Conservation (phyloP, 345 rosid species). For the Gynandropsis gynandra region DNA sequence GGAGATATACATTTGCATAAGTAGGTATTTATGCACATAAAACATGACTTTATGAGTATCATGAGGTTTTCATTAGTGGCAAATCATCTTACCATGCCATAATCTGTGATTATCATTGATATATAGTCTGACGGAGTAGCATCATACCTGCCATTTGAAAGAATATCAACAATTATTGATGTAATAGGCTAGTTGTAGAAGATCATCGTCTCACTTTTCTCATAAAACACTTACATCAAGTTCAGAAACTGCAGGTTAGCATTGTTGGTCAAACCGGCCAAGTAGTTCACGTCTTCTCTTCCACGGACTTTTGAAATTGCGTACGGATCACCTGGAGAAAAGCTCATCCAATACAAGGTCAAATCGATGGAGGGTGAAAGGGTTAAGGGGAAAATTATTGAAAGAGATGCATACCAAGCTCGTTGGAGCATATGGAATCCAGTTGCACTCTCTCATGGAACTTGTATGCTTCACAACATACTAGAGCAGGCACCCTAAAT, state of each 20-base stretch:
- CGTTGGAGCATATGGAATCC: slow-evolving; percentile 92
- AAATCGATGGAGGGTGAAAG: neutral
- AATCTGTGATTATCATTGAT: slow-evolving; percentile 85
- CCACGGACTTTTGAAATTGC: slow-evolving; percentile 63
- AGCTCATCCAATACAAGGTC: slow-evolving; percentile 7
- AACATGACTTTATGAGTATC: neutral
- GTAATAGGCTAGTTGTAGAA: slow-evolving; percentile 12
- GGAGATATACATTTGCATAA: neutral
- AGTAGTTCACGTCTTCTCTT: slow-evolving; percentile 53
- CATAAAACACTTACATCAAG: slow-evolving; percentile 45
- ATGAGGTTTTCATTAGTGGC: neutral
- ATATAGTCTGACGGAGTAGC: slow-evolving; percentile 87
- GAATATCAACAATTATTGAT: slow-evolving; percentile 12
- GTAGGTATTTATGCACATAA: neutral
- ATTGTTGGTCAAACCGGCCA: slow-evolving; percentile 45
- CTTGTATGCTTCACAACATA: slow-evolving; percentile 95
- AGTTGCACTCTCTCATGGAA: slow-evolving; percentile 93
- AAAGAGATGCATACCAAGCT: slow-evolving; percentile 54
- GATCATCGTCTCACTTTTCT: neutral
- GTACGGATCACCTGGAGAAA: slow-evolving; percentile 77
- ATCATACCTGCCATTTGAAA: slow-evolving; percentile 59
- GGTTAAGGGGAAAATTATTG: neutral
- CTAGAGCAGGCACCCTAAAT: slow-evolving; percentile 71
- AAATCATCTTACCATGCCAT: slow-evolving; percentile 77
- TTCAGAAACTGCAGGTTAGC: slow-evolving; percentile 77